Evolutionary conservation across 495 filamentous ascomycete genomes (phyloP).

Genomic region (Hypomontagnella monticulosa): DNA sequence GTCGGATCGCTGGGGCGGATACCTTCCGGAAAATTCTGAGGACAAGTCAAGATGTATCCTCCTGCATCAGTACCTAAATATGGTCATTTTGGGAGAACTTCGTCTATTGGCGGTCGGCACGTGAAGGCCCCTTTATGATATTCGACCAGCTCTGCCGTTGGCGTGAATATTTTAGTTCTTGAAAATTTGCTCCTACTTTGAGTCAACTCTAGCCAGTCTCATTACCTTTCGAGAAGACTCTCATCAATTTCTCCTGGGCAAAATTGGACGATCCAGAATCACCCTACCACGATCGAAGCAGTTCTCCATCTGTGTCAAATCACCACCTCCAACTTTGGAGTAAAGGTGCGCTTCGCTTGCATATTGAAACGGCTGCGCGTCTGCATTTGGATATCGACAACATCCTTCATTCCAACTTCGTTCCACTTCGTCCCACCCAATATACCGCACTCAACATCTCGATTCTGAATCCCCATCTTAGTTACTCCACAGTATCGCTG

Average conservation of each 20-base stretch:
- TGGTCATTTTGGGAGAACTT: slow-evolving; percentile 12
- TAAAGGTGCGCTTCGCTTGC: slow-evolving; percentile 7
- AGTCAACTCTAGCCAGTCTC: slow-evolving; percentile 9
- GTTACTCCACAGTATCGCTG: slow-evolving; percentile 12
- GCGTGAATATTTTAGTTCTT: slow-evolving; percentile 11
- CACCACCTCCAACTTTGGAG: neutral
- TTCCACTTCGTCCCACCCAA: slow-evolving; percentile 19
- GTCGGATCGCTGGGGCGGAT: slow-evolving; percentile 13
- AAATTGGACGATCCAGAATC: neutral
- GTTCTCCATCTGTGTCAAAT: neutral
- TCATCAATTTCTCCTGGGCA: neutral
- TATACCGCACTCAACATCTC: slow-evolving; percentile 16
- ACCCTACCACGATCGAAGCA: neutral
- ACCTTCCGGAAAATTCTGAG: slow-evolving; percentile 21
- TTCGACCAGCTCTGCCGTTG: slow-evolving; percentile 4
- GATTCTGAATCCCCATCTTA: slow-evolving; percentile 9
- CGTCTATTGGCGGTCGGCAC: slow-evolving; percentile 25
- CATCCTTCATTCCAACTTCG: slow-evolving; percentile 28
- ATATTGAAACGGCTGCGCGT: slow-evolving; percentile 16
- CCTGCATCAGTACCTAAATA: slow-evolving; percentile 41
- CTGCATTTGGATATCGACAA: slow-evolving; percentile 18
- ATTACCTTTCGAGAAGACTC: neutral
- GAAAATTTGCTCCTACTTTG: slow-evolving; percentile 13
- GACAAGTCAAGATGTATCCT: slow-evolving; percentile 21
- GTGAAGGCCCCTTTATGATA: slow-evolving; percentile 15